phyloP scores from a whole-genome alignment of 164 flowering plant genomes.

The Chimonanthus praecox region DNA sequence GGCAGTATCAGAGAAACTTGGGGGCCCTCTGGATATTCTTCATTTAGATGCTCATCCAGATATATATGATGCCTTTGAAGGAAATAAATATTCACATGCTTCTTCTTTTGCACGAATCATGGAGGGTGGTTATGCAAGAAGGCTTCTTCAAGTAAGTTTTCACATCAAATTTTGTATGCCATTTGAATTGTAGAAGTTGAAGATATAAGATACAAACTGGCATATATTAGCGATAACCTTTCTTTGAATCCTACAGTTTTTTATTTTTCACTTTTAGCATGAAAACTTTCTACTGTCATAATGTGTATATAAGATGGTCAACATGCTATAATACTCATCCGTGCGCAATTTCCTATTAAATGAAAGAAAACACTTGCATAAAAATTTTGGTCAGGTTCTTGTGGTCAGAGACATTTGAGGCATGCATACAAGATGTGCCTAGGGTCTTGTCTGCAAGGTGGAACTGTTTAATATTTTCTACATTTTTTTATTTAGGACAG shows the following conservation, averaged over 20 bases:
- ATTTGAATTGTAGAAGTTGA: background rate
- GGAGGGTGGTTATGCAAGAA: constrained; percentile 98
- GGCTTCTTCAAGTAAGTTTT: constrained; percentile 72
- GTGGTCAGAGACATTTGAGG: too few species aligned
- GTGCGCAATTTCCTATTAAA: too few species aligned
- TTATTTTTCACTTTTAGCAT: too few species aligned
- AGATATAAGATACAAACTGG: background rate
- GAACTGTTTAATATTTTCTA: too few species aligned
- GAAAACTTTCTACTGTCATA: too few species aligned
- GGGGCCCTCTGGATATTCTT: constrained; percentile 96
- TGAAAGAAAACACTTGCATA: too few species aligned
- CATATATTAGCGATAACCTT: background rate
- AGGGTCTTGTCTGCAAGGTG: too few species aligned
- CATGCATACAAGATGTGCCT: too few species aligned
- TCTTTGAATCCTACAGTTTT: background rate
- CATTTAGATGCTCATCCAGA: constrained; percentile 99
- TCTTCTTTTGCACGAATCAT: constrained; percentile 97
- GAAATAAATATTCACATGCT: constrained; percentile 95
- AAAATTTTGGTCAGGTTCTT: too few species aligned
- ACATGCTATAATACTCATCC: too few species aligned
- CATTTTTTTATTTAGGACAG: too few species aligned
- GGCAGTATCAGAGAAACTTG: constrained; percentile 94
- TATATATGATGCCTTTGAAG: constrained; percentile 86
- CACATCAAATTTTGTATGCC: background rate
- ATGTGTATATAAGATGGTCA: too few species aligned